Base-by-base conservation (phyloP, 352 stramenopile species). In the Pythium insidiosum region DNA sequence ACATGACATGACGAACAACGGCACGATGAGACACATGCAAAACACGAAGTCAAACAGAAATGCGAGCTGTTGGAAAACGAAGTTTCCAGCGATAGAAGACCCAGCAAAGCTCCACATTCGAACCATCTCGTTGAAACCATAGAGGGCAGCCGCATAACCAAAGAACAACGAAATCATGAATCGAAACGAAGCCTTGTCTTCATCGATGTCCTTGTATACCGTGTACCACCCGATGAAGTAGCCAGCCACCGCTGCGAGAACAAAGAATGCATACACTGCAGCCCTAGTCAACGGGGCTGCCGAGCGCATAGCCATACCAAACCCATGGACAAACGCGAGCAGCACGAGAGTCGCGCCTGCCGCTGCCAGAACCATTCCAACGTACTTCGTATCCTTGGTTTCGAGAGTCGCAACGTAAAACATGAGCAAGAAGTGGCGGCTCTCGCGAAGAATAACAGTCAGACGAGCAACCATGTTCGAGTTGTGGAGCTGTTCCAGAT, bases 21-120 rank as follows among this genome's bases (percentile, higher is more conserved):
- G 73, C 24, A 88, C 63, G 36, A 86, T 65, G 67, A 86, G 64
- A 22, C 51, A 56, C 22, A 55, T 61, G 50, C 73, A 79, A 36
- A 86, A 84, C 16, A 83, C 50, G 45, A 88, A 86, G 54, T 88
- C 75, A 35, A 84, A 88, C 4, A 88, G 55, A 58, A 88, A 88
- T 34, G 71, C 60, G n/a, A 88, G 53, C 47, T 88, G 68, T 57
- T 84, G 64, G 55, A 86, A 88, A 22, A 85, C 33, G 0, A 52
- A 41, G 12, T 77, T 59, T 23, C 57, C 53, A 19, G 63, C 68
- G 22, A 88, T 85, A 5, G 72, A 84, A 22, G 63, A 77, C 42
- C 49, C 45, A 15, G 50, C 48, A 47, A 84, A 88, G 31, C 69
- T 84, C 56, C 66, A 84, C 66, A 88, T 84, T n/a, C 66, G 66